These are phyloP conservation scores for Ophiobolus disseminans DNA, from an alignment of 2,329 filamentous ascomycete genomes.

Conservation along the genomic window DNA sequence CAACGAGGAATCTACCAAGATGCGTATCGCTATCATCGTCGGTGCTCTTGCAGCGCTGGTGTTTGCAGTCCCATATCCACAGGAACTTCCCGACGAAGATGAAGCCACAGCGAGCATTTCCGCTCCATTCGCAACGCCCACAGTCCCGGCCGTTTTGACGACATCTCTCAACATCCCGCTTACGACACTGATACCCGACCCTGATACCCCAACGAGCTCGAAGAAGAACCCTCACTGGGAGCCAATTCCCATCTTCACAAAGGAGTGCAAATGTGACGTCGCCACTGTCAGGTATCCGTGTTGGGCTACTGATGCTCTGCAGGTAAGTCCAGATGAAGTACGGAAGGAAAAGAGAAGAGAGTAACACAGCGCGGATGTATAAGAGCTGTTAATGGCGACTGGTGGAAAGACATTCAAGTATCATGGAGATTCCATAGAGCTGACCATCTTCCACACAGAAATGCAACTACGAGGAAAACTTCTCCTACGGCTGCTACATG, in stretches of 20 bases:
- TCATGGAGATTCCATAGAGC: too few species aligned
- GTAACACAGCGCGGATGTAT: too few species aligned
- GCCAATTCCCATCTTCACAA: conserved; percentile 63
- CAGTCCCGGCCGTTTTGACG: conserved; percentile 14
- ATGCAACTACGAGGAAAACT: conserved; percentile 41
- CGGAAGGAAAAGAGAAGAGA: neutral
- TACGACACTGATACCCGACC: conserved; percentile 14
- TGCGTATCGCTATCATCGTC: conserved; percentile 20
- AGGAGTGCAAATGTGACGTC: conserved; percentile 52
- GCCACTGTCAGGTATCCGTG: conserved; percentile 34
- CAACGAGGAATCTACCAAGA: conserved; percentile 7
- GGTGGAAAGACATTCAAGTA: too few species aligned
- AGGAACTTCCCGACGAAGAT: conserved; percentile 6
- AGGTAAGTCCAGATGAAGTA: conserved; percentile 23
- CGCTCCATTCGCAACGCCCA: conserved; percentile 19
- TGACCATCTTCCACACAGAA: conserved; percentile 14
- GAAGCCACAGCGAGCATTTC: conserved; percentile 9
- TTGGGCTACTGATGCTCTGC: conserved; percentile 38
- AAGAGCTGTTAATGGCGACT: too few species aligned
- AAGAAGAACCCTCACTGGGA: conserved; percentile 61
- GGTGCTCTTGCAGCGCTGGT: conserved; percentile 9
- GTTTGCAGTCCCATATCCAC: conserved; percentile 18
- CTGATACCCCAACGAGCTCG: conserved; percentile 10
- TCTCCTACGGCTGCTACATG: conserved; percentile 39
- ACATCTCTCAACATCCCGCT: conserved; percentile 35